Evolutionary conservation across 2,329 filamentous ascomycete species (phyloP).

Genomic region (Paramyrothecium roridum): DNA sequence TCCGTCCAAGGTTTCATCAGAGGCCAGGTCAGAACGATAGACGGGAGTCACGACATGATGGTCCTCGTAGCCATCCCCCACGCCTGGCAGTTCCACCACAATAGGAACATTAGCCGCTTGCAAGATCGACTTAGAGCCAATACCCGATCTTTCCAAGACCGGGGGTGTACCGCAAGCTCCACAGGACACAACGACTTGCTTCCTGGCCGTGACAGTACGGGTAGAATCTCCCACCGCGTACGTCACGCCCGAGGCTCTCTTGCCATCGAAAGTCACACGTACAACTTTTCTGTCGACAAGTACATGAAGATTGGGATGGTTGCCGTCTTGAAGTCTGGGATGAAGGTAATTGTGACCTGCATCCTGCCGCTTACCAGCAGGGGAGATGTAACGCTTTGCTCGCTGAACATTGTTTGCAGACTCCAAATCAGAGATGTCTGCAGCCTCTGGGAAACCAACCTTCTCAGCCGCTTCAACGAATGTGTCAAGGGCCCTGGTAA

Average conservation of each 20-base stretch:
- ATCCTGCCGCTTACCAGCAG: slow-evolving; percentile 13
- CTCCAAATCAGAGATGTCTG: slow-evolving; percentile 48
- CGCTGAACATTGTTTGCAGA: slow-evolving; percentile 24
- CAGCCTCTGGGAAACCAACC: slow-evolving; percentile 44
- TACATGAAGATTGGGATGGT: slow-evolving; percentile 26
- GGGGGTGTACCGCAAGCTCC: slow-evolving; percentile 41
- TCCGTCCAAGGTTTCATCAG: slow-evolving; percentile 23
- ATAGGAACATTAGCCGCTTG: slow-evolving; percentile 13
- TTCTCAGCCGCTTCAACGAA: slow-evolving; percentile 44
- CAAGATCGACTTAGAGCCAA: slow-evolving; percentile 35
- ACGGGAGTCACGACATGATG: background rate
- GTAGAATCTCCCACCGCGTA: background rate
- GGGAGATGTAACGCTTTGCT: slow-evolving; percentile 40
- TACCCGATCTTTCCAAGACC: slow-evolving; percentile 51
- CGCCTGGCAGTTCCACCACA: slow-evolving; percentile 14
- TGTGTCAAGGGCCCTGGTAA: slow-evolving; percentile 35
- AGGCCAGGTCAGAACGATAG: background rate
- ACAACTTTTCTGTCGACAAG: slow-evolving; percentile 25
- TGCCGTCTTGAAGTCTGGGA: slow-evolving; percentile 20
- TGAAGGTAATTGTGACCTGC: slow-evolving; percentile 24
- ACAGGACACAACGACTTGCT: slow-evolving; percentile 40
- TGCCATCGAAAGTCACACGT: slow-evolving; percentile 20
- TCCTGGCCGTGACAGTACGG: slow-evolving; percentile 31
- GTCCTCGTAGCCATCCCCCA: slow-evolving; percentile 11
- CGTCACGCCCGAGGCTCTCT: background rate